Conservation (phyloP, 108 stramenopile species). For the Nitzschia inconspicua region DNA sequence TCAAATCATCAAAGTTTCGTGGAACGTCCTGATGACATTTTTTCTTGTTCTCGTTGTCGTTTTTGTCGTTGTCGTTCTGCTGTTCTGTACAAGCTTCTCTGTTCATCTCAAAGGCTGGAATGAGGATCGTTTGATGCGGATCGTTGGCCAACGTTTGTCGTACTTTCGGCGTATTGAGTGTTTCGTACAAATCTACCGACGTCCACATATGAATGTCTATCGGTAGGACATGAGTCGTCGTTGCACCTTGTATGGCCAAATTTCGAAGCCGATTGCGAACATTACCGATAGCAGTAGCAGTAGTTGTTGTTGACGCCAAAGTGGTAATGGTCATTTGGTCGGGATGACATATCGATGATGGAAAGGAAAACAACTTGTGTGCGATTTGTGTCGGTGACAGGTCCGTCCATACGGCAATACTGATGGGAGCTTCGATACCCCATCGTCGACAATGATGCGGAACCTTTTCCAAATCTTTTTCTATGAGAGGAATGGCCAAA, state of each 20-base stretch:
- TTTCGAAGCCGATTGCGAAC: constrained; percentile 86
- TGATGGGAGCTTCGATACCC: constrained; percentile 44
- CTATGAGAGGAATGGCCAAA: constrained; percentile 54
- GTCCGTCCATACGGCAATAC: constrained; percentile 55
- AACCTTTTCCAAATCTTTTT: constrained; percentile 66
- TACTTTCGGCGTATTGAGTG: constrained; percentile 22
- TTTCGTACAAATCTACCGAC: constrained; percentile 55
- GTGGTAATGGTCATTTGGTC: not conserved
- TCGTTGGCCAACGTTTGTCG: constrained; percentile 38
- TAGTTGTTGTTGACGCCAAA: not conserved
- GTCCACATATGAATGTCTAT: constrained; percentile 85
- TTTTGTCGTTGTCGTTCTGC: no score
- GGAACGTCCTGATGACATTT: constrained; percentile 55
- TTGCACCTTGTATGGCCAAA: constrained; percentile 59
- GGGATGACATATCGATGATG: not conserved
- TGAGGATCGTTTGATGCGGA: constrained; percentile 49
- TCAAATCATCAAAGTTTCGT: constrained; percentile 18
- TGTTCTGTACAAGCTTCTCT: not conserved
- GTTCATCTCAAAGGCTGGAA: constrained; percentile 61
- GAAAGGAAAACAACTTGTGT: not conserved
- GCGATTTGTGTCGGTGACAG: not conserved
- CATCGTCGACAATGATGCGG: constrained; percentile 61
- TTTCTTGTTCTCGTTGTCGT: no score
- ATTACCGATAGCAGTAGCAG: constrained; percentile 30
- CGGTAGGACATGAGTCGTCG: constrained; percentile 68